Evolutionary conservation across 306 rosid species (phyloP), one percentile per base, ranked within the genome.

Genomic region (Ceratonia siliqua): DNA sequence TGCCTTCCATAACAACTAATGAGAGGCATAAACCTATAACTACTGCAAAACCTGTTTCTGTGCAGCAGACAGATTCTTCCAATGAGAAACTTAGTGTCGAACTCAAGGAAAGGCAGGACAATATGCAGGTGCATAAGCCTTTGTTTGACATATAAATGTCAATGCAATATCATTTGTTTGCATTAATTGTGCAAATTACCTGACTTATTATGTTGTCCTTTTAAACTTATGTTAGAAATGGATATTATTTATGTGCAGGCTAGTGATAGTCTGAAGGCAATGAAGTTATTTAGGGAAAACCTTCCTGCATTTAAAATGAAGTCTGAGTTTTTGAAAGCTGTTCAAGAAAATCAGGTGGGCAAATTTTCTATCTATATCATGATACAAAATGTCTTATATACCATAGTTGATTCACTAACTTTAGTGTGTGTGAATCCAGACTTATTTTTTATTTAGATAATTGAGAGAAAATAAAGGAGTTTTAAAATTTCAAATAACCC

Each of bases 251-350:
- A 42, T 73, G 46, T 69, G 70, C 82, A 94, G 98, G 81, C 74
- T 65, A 84, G 89, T 61, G 85, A 78, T 82, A 64, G 84, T 79
- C 71, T 85, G 67, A 88, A 78, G 83, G 87, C 83, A 81, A 91
- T 91, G 87, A 86, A 68, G 78, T 78, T 84, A 48, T 94, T 94
- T 69, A 85, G 91, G 72, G 94, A 91, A 89, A 88, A 83, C 56
- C 97, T 94, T 76, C 98, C 97, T 55, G 94, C 98, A 17, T 88
- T 81, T 85, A 87, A 85, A 74, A 78, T 90, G 96, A 94, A 83
- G 82, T 88, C 91, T 2, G 86, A 88, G 78, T 89, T 94, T 81
- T 82, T 94, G 75, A 87, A 85, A 85, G 91, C 93, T 33, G 92
- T 89, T 85, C 79, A 72, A 33, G 86, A 85, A 85, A 91, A 89